Percentiles rank a stretch among this genome's conserved stretches.
Conservation (phyloP, 768 basidiomycete genomes). For the Hygrophorus russula region DNA sequence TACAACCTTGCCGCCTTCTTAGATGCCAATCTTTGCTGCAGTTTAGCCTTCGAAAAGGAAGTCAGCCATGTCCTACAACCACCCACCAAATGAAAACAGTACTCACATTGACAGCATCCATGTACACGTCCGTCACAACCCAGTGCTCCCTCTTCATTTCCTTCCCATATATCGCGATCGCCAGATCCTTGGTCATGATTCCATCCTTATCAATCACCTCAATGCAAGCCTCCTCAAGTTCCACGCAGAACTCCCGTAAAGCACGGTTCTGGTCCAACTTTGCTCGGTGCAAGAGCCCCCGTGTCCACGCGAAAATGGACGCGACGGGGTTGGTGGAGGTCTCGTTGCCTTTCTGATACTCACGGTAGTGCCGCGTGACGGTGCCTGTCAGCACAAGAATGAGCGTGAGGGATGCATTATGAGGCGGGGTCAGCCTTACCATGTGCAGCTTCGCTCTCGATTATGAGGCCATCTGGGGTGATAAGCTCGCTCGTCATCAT, state of each 20-base stretch:
- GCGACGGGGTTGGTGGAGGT: constrained; percentile 99
- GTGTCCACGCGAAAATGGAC: constrained; percentile 98
- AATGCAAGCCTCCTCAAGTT: constrained; percentile 79
- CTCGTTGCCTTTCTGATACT: constrained; percentile 94
- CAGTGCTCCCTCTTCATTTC: constrained; percentile 88
- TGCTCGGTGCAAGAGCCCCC: constrained; percentile 86
- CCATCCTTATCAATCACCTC: constrained; percentile 87
- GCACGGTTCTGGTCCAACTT: constrained; percentile 79
- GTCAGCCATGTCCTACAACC: not conserved
- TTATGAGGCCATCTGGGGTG: constrained; percentile 85
- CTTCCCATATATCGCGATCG: constrained; percentile 88
- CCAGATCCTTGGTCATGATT: constrained; percentile 96
- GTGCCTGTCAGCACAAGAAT: constrained; percentile 34
- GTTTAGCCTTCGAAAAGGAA: not conserved
- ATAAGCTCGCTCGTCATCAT: constrained; percentile 98
- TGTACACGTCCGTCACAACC: constrained; percentile 90
- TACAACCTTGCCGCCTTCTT: not conserved
- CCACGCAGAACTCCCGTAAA: constrained; percentile 61
- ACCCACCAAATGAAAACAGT: not conserved
- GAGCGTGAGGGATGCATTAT: not conserved
- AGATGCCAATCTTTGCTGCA: not conserved
- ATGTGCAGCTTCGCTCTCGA: constrained; percentile 62
- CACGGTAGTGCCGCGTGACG: constrained; percentile 94
- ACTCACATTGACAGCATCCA: constrained; percentile 86
- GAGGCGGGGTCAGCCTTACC: not conserved